Conservation (phyloP, 371 early-diverging fungal species). For the Circinella umbellata region DNA sequence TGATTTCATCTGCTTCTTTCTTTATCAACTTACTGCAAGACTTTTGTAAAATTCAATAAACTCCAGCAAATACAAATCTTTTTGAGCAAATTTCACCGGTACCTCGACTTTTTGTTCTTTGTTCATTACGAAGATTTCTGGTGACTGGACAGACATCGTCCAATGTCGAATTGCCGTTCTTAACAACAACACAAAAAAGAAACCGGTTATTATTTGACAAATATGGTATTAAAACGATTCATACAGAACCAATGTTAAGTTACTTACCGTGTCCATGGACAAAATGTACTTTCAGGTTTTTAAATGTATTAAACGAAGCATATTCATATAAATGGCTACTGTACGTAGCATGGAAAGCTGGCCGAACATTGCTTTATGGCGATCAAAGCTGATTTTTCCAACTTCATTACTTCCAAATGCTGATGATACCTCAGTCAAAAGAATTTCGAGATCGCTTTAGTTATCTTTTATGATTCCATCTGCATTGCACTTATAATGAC, state of each 20-base stretch:
- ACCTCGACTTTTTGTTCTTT: constrained; percentile 35
- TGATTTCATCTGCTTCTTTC: constrained; percentile 16
- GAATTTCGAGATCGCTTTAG: constrained; percentile 19
- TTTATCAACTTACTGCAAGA: constrained; percentile 35
- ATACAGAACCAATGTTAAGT: constrained; percentile 14
- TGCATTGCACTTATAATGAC: constrained; percentile 17
- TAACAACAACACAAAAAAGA: constrained; percentile 11
- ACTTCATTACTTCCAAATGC: constrained; percentile 22
- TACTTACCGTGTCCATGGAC: constrained; percentile 35
- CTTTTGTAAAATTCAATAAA: constrained; percentile 39
- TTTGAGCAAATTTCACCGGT: constrained; percentile 31
- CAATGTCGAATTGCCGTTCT: constrained; percentile 33
- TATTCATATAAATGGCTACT: constrained; percentile 26
- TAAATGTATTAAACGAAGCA: constrained; percentile 32
- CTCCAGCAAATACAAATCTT: constrained; percentile 29
- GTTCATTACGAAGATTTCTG: constrained; percentile 33
- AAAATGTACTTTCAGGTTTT: constrained; percentile 30
- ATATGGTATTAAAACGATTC: neutral
- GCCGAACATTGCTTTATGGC: constrained; percentile 35
- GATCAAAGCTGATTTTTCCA: constrained; percentile 26
- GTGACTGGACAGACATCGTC: constrained; percentile 34
- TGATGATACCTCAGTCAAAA: constrained; percentile 23
- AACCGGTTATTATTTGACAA: neutral
- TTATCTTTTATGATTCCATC: constrained; percentile 13
- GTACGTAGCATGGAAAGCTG: constrained; percentile 37